Conservation (phyloP, 2,329 filamentous ascomycete genomes). For the Stachybotrys echinatus region DNA sequence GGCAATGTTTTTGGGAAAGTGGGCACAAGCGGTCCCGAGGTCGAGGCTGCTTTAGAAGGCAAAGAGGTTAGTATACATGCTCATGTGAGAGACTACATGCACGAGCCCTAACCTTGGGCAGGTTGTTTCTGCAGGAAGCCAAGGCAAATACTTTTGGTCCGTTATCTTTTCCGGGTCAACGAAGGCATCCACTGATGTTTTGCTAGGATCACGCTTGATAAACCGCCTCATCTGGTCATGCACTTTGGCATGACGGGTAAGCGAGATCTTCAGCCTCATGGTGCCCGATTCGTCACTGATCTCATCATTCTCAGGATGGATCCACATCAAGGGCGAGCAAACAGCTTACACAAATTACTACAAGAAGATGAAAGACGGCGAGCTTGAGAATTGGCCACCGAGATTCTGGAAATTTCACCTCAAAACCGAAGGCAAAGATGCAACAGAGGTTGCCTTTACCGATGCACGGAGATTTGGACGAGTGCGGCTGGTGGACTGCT, state of each 20-base stretch:
- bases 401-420: slow-evolving; percentile 85
- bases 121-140: slow-evolving; percentile 66
- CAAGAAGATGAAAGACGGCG: slow-evolving; percentile 58
- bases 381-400: slow-evolving; percentile 72
- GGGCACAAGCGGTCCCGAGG: slow-evolving; percentile 70
- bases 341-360: slow-evolving; percentile 81
- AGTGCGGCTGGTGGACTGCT: slow-evolving; percentile 76
- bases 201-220: slow-evolving; percentile 52
- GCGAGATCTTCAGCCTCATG: not conserved
- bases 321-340: slow-evolving; percentile 75
- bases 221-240: slow-evolving; percentile 80
- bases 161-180: slow-evolving; percentile 6
- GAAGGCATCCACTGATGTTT: not conserved
- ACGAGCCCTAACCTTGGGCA: slow-evolving; percentile 13
- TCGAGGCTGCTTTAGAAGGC: slow-evolving; percentile 67
- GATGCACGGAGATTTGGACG: slow-evolving; percentile 76
- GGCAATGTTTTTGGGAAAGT: slow-evolving; percentile 85
- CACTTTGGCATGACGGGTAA: slow-evolving; percentile 71
- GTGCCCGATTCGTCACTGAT: not conserved
- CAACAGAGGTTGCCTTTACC: slow-evolving; percentile 69
- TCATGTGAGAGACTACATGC: no score
- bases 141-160: slow-evolving; percentile 95
- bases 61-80: slow-evolving; percentile 49
- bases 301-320: slow-evolving; percentile 54
- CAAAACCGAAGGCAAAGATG: slow-evolving; percentile 50